Evolutionary conservation across 179 eudicot genomes (phyloP).

Genomic region (Vitellaria paradoxa): DNA sequence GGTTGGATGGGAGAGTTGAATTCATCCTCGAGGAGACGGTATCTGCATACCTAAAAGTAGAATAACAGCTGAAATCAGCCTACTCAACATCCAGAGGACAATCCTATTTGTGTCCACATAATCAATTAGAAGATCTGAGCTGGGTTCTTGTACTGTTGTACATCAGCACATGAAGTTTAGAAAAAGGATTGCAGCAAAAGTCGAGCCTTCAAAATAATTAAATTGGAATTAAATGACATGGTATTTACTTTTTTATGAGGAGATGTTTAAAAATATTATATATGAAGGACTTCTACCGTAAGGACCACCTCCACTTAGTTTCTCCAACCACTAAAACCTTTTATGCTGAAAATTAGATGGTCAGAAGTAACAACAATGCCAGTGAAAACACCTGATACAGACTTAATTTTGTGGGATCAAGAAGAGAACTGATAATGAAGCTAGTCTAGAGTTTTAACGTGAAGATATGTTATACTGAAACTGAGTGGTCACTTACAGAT

Average conservation of each 20-base stretch:
- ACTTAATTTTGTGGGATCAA: background rate
- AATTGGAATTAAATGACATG: background rate
- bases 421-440: background rate
- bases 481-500: background rate
- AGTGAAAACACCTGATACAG: background rate
- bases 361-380: background rate
- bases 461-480: background rate
- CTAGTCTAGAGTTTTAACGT: background rate
- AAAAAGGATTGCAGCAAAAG: background rate
- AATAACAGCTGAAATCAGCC: background rate
- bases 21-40: constrained; percentile 79
- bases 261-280: background rate
- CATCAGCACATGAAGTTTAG: background rate
- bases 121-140: background rate
- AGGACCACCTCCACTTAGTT: background rate
- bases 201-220: background rate
- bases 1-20: constrained; percentile 65
- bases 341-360: background rate
- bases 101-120: background rate
- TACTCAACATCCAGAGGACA: background rate
- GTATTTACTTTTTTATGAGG: background rate
- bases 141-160: background rate
- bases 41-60: constrained; percentile 73
- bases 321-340: background rate
- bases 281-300: background rate